phyloP scores from a whole-genome alignment of 305 asterid species.

The Fraxinus sp. region DNA sequence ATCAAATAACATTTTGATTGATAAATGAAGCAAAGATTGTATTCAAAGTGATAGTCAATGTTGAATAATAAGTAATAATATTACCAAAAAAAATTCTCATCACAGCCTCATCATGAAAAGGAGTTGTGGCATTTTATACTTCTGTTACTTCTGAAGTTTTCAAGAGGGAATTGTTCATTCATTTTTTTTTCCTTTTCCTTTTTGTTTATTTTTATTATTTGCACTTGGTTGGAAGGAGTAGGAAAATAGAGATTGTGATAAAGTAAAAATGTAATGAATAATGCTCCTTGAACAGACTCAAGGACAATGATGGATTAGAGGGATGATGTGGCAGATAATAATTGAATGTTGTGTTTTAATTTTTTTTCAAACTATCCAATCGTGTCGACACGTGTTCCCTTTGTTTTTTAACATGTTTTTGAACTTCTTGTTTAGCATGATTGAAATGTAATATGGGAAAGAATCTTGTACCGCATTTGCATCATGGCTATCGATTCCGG shows the following conservation, averaged over 20 bases:
- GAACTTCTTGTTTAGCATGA: not conserved
- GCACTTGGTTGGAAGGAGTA: not conserved
- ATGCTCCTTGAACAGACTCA: not conserved
- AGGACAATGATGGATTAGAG: too few species aligned
- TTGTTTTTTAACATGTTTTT: not conserved
- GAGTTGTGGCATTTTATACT: not conserved
- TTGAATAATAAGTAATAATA: not conserved
- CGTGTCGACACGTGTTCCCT: not conserved
- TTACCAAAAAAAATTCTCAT: not conserved
- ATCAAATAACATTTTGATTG: not conserved
- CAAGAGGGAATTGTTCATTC: not conserved
- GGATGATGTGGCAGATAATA: not conserved
- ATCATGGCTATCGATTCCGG: slow-evolving; percentile 62
- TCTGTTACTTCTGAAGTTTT: not conserved
- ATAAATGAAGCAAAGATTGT: not conserved
- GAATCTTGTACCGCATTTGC: slow-evolving; percentile 19
- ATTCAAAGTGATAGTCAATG: not conserved
- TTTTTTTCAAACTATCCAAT: not conserved
- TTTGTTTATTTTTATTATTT: not conserved
- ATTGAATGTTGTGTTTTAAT: not conserved
- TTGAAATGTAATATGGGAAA: not conserved
- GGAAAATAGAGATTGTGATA: not conserved
- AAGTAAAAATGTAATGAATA: not conserved
- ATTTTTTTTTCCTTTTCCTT: not conserved
- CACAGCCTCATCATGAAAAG: not conserved